Conservation (phyloP, 495 filamentous ascomycete species). For the Hyaloscypha bicolor region DNA sequence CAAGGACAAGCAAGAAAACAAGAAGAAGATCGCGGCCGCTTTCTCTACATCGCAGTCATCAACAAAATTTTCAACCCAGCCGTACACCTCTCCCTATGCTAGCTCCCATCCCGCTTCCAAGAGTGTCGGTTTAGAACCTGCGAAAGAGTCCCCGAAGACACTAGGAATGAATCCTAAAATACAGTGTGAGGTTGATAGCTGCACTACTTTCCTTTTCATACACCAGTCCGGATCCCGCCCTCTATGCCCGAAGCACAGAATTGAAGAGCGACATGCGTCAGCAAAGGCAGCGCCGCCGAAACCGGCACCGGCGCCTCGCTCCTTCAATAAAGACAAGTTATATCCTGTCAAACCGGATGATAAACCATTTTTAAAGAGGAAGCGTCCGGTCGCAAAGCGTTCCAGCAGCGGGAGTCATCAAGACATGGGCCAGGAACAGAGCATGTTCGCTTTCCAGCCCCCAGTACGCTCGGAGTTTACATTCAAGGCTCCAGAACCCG, state of each 20-base stretch:
- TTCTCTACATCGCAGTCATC: background rate
- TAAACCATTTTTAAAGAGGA: constrained; percentile 9
- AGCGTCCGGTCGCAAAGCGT: constrained; percentile 6
- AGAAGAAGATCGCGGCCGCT: background rate
- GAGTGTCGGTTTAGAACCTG: background rate
- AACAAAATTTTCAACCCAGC: background rate
- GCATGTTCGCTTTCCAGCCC: background rate
- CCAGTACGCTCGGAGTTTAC: background rate
- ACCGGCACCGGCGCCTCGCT: background rate
- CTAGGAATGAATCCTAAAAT: background rate
- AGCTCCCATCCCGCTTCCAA: background rate
- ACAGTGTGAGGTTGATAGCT: background rate
- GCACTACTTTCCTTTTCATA: background rate
- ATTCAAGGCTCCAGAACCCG: background rate
- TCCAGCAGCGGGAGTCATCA: background rate
- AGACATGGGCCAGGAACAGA: background rate
- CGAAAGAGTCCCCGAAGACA: background rate
- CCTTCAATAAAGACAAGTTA: constrained; percentile 10
- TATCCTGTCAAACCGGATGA: constrained; percentile 18
- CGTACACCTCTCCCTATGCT: background rate
- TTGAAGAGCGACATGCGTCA: background rate
- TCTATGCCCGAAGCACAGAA: background rate
- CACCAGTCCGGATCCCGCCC: background rate
- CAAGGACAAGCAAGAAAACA: background rate
- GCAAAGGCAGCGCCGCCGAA: background rate